These are phyloP conservation scores for Fremontodendron californicum DNA, from an alignment of 345 rosid genomes.

Conservation along the genomic window DNA sequence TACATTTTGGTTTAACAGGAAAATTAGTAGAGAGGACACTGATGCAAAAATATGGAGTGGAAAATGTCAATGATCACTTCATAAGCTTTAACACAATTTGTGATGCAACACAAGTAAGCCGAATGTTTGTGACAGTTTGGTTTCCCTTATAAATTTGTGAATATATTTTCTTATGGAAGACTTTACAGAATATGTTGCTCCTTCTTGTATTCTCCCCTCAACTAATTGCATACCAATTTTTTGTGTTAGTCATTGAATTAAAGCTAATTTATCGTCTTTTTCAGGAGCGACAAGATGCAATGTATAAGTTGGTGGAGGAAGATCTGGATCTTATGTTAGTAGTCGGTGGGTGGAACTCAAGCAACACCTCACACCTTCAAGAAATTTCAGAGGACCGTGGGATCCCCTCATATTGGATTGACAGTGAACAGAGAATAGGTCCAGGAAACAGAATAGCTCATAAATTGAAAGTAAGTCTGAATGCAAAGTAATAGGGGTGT, in stretches of 20 bases:
- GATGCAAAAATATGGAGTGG: slow-evolving; percentile 89
- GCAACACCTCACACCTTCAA: slow-evolving; percentile 98
- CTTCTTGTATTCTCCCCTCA: background rate
- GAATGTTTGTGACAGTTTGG: background rate
- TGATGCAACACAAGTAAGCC: slow-evolving; percentile 87
- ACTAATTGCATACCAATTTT: background rate
- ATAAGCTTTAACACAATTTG: slow-evolving; percentile 95
- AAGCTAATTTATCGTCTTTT: slow-evolving; percentile 10
- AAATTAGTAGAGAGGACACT: slow-evolving; percentile 73
- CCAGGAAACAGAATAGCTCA: slow-evolving; percentile 90
- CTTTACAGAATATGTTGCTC: background rate
- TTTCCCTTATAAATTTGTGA: background rate
- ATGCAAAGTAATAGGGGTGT: background rate
- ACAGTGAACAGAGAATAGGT: slow-evolving; percentile 79
- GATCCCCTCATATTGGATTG: slow-evolving; percentile 94
- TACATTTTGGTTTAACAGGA: slow-evolving; percentile 41
- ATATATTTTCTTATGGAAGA: background rate
- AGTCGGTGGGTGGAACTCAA: slow-evolving; percentile 97
- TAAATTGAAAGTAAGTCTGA: slow-evolving; percentile 59
- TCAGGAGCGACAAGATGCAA: slow-evolving; percentile 97
- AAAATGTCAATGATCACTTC: slow-evolving; percentile 73
- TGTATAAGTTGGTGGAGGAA: slow-evolving; percentile 83
- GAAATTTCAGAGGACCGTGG: slow-evolving; percentile 84
- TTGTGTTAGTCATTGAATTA: background rate
- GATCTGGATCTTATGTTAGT: slow-evolving; percentile 85